Evolutionary conservation across 2,329 filamentous ascomycete genomes (phyloP), one percentile per base, ranked within the genome.

Genomic region (Penicillium sp.): DNA sequence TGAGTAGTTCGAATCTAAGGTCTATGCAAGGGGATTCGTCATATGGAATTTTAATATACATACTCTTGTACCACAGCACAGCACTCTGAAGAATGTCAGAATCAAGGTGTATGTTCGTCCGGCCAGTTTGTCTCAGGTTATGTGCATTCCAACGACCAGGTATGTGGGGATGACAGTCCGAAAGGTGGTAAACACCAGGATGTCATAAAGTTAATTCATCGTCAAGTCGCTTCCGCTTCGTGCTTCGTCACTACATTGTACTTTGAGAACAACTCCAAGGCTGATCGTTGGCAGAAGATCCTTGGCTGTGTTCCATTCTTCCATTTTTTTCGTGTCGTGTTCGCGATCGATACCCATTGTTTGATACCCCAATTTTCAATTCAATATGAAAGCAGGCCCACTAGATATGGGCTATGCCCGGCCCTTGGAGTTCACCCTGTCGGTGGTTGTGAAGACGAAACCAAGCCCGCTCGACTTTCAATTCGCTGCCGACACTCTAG

Each of bases 381-480:
- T 18, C 14, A 36, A 36, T 3, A 54, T 54, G 52, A 54, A 54
- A 4, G 41, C 42, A 27, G 42, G 47, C 8, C 41, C 48, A 40
- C 38, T 54, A 3, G 52, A 54, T 31, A 36, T 54, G 52, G 52
- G 52, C 32, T 45, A 45, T 50, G 47, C 42, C 34, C 47, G 52
- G 9, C 48, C 42, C 13, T 36, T 54, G 21, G 52, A 54, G 31
- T 54, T 50, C 11, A 46, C 34, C 7, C 13, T 54, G 2, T 50
- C 52, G n/a, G 36, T 54, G 8, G 16, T 54, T 10, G 52, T 54
- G 18, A 46, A 8, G 14, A 45, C 34, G 5, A 50, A 31, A 6
- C 52, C 52, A 5, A 54, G 52, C 22, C 41, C 52, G 24, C 45
- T 54, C 7, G 52, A 54, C 13, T 54, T 54, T 29, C 47, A 54